Base-by-base conservation (phyloP, 495 filamentous ascomycete species). In the Daldinia concentrica region DNA sequence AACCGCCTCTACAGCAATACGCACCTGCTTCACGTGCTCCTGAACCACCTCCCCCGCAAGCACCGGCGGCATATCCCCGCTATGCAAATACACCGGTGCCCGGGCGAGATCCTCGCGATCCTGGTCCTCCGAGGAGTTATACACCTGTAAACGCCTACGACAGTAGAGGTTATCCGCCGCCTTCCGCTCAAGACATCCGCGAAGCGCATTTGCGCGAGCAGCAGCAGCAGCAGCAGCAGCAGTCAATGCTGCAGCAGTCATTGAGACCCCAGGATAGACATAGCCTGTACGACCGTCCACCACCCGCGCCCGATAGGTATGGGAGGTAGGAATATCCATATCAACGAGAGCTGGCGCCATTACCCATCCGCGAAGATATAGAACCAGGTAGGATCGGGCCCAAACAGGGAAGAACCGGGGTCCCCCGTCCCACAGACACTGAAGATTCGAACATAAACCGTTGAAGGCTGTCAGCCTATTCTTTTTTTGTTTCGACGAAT, bases 181-280 rank as follows among this genome's bases (percentile, higher is more conserved):
- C 63, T 8, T 22, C 62, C 7, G 62, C 15, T 14, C 76, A 77
- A 50, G 77, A 79, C 12, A 37, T 68, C n/a, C 72, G 74, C 2
- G 76, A 77, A 17, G 68, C 65, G 11, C 77, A 77, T 7, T 50
- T 79, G 27, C 76, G 76, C 8, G 76, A 78, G 43, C 68, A 75
- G 58, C 73, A 32, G 2, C 68, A 75, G 58, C 73, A 32, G 2
- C 29, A 57, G 5, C 52, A 74, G 17, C 75, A 73, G n/a, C 74
- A 75, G 22, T 70, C 71, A 19, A 73, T 80, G 7, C 54, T 81
- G 17, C 73, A 73, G 55, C 76, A 77, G 24, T 79, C 79, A 52
- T 55, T 81, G 5, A 64, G 80, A 50, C 80, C 80, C 9, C 79
- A 78, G 11, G 78, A 80, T 6, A 73, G 73, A 30, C 76, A 74